Conservation (phyloP, 768 basidiomycete genomes). For the Collybia sp. region DNA sequence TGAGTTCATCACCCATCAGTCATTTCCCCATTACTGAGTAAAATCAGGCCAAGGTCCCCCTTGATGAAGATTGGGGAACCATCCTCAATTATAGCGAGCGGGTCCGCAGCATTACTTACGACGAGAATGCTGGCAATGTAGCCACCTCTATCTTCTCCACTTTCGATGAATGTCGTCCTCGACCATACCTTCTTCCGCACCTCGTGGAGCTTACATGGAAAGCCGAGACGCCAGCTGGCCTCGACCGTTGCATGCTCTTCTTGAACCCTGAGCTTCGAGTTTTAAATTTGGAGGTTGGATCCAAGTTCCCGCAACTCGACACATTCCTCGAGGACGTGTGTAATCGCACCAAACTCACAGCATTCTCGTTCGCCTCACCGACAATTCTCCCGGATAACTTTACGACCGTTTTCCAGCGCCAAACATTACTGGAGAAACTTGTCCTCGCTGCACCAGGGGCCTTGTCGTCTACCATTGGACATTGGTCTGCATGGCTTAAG, state of each 20-base stretch:
- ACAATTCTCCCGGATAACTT: slow-evolving; percentile 69
- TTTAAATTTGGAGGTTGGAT: slow-evolving; percentile 59
- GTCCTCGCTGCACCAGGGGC: slow-evolving; percentile 73
- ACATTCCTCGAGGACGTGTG: slow-evolving; percentile 63
- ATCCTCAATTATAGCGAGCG: slow-evolving; percentile 64
- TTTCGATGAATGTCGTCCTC: slow-evolving; percentile 60
- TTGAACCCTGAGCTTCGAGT: slow-evolving; percentile 57
- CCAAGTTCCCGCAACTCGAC: slow-evolving; percentile 53
- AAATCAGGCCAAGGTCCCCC: slow-evolving; percentile 54
- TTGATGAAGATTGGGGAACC: slow-evolving; percentile 63
- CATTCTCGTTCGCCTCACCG: slow-evolving; percentile 67
- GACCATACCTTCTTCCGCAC: slow-evolving; percentile 61
- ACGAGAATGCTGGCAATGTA: slow-evolving; percentile 61
- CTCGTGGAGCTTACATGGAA: slow-evolving; percentile 71
- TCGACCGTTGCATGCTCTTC: slow-evolving; percentile 64
- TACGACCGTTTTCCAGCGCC: slow-evolving; percentile 57
- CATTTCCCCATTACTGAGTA: neutral
- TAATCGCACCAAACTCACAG: slow-evolving; percentile 54
- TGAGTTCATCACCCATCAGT: slow-evolving; percentile 28
- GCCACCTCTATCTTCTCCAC: slow-evolving; percentile 62
- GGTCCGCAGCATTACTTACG: slow-evolving; percentile 64
- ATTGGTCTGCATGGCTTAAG: slow-evolving; percentile 66
- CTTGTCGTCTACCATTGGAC: slow-evolving; percentile 62
- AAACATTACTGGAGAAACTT: slow-evolving; percentile 57
- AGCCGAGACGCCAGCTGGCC: slow-evolving; percentile 58